Percentiles rank a stretch among this genome's conserved stretches.
Conservation (phyloP, 306 rosid genomes). For the Quillaja saponaria region DNA sequence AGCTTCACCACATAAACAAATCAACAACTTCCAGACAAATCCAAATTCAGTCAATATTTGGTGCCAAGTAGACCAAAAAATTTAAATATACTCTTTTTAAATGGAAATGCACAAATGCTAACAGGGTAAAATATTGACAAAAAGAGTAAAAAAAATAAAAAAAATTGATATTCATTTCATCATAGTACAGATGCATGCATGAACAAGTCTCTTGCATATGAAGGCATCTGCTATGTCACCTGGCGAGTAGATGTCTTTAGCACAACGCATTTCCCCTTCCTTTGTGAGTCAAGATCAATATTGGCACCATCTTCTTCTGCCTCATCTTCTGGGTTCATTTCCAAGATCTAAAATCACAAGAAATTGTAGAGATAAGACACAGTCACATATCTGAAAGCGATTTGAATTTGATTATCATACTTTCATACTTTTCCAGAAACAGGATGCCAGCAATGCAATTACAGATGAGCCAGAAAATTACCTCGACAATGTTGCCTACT, state of each 20-base stretch:
- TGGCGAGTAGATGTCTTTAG: conserved; percentile 90
- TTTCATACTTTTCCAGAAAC: not conserved
- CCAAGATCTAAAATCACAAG: conserved; percentile 64
- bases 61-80: too few relatives aligned
- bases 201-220: not conserved
- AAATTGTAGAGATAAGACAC: not conserved
- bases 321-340: conserved; percentile 95
- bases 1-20: not conserved
- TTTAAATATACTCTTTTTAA: too few relatives aligned
- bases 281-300: conserved; percentile 90
- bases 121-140: too few relatives aligned
- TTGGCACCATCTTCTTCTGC: conserved; percentile 97
- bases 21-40: not conserved
- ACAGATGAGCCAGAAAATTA: conserved; percentile 14
- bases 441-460: not conserved
- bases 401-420: not conserved
- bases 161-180: too few relatives aligned
- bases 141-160: too few relatives aligned
- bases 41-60: too few relatives aligned
- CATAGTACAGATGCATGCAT: not conserved
- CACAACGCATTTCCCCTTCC: conserved; percentile 94
- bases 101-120: too few relatives aligned
- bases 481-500: conserved; percentile 97
- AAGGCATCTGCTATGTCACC: conserved; percentile 37
- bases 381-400: not conserved